These are phyloP conservation scores for Centrapalus pauciflorus DNA, from an alignment of 129 eudicot species.

Conservation along the genomic window DNA sequence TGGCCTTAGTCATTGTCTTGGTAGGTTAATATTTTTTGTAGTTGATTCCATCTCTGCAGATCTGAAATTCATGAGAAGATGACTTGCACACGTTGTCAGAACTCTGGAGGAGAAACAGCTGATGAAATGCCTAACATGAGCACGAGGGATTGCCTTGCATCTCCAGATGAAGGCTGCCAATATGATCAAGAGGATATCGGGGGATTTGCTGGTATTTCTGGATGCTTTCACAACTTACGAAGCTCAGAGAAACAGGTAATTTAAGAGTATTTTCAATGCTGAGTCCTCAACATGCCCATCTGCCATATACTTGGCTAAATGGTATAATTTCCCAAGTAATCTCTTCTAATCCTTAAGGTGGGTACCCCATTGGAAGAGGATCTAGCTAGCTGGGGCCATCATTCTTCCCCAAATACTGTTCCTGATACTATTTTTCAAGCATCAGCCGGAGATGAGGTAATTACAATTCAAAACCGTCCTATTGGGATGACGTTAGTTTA, in stretches of 20 bases:
- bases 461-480: neutral
- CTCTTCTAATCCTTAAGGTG: constrained; percentile 24
- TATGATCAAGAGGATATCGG: constrained; percentile 72
- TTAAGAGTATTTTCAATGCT: neutral
- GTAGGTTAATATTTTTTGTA: neutral
- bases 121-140: neutral
- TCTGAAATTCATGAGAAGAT: constrained; percentile 95
- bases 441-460: constrained; percentile 95
- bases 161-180: constrained; percentile 26
- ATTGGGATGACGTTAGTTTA: neutral
- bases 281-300: neutral
- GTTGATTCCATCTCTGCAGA: constrained; percentile 31
- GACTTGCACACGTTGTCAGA: constrained; percentile 71
- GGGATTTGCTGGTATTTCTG: constrained; percentile 85
- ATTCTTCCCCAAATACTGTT: constrained; percentile 57
- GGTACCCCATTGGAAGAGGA: constrained; percentile 96
- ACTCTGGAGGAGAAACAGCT: constrained; percentile 24
- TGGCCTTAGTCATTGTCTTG: neutral
- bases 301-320: neutral
- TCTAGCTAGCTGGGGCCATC: constrained; percentile 96
- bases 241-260: constrained; percentile 82
- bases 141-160: constrained; percentile 18
- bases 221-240: constrained; percentile 70
- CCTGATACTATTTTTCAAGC: constrained; percentile 91
- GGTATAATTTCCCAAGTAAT: neutral